Base-by-base conservation (phyloP, 2,329 filamentous ascomycete species). In the Colletotrichum australisinense region DNA sequence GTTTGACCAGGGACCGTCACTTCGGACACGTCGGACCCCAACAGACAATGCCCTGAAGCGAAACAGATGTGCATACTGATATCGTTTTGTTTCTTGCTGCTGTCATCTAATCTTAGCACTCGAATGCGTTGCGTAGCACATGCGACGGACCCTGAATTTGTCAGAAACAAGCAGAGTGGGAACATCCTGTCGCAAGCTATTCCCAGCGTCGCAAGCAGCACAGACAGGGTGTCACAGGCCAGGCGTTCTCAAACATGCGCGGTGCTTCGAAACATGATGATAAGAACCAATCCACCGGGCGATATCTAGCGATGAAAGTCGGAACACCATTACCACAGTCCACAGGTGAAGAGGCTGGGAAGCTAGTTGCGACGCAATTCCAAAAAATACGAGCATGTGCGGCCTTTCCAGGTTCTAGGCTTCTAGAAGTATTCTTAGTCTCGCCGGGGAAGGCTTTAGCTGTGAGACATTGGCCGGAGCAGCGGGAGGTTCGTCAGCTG, bases 121-220 rank as follows among this genome's bases (percentile, higher is more conserved):
- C 12, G 32, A 5, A 65, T n/a, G 22, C 11, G n/a, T 22, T 26
- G 24, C 24, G 26, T 6, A 49, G 42, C 19, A 49, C 42, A 59
- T 58, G 46, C 28, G 56, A 63, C 38, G 67, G 56, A 71, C 71
- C 67, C 71, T 66, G 56, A 52, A 38, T 24, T 52, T 14, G 22
- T 42, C 28, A 24, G 67, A 62, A 66, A 70, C 60, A 59, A 24
- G 28, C 28, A 57, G 67, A 66, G 67, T 66, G 35, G 35, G 28
- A 71, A 32, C 22, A 28, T 53, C 70, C 32, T 32, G 71, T 58
- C 60, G 67, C 67, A 71, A 56, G 62, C 67, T 73, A 71, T 73
- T 71, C 67, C 60, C 49, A 71, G 71, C 46, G 67, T 66, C 4
- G 62, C 56, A 71, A 16, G 9, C 22, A 63, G 67, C 71, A 71